A percentile compares a stretch with the other conserved stretches of the same genome.
These are phyloP conservation scores for Chlamydomonas schloesseri DNA, from an alignment of 139 green algal genomes.

Conservation along the genomic window DNA sequence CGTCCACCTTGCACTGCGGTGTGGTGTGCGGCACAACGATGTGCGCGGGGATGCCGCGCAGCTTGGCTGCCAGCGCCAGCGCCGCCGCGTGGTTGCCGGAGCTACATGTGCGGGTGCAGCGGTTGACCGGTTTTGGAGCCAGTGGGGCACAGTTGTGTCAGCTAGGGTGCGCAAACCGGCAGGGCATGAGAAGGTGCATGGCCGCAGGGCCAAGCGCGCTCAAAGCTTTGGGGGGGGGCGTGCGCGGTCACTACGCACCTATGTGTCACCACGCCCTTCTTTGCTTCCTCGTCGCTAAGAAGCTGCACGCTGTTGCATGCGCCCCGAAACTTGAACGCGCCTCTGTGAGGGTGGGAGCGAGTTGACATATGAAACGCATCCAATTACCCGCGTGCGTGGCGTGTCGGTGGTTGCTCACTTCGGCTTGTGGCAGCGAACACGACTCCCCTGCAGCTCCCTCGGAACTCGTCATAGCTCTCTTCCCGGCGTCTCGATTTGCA, in stretches of 20 bases:
- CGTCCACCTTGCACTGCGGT: constrained; percentile 77
- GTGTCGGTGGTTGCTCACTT: too few relatives aligned
- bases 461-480: too few relatives aligned
- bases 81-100: constrained; percentile 81
- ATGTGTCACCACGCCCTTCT: constrained; percentile 79
- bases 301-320: constrained; percentile 78
- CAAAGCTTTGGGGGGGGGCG: too few relatives aligned
- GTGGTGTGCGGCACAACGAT: constrained; percentile 82
- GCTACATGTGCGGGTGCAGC: constrained; percentile 2
- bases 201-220: too few relatives aligned
- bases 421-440: too few relatives aligned
- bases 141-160: background rate
- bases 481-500: too few relatives aligned
- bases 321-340: constrained; percentile 80
- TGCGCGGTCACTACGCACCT: too few relatives aligned
- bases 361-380: too few relatives aligned
- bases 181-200: too few relatives aligned
- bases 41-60: constrained; percentile 74
- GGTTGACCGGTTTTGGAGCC: too few relatives aligned
- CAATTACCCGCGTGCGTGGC: background rate
- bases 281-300: constrained; percentile 62
- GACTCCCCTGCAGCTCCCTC: too few relatives aligned
- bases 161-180: background rate
- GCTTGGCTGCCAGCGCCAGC: constrained; percentile 65
- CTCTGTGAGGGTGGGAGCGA: constrained; percentile 31